Base-by-base conservation (phyloP, 2,329 filamentous ascomycete species). In the Lecanicillium sp. region DNA sequence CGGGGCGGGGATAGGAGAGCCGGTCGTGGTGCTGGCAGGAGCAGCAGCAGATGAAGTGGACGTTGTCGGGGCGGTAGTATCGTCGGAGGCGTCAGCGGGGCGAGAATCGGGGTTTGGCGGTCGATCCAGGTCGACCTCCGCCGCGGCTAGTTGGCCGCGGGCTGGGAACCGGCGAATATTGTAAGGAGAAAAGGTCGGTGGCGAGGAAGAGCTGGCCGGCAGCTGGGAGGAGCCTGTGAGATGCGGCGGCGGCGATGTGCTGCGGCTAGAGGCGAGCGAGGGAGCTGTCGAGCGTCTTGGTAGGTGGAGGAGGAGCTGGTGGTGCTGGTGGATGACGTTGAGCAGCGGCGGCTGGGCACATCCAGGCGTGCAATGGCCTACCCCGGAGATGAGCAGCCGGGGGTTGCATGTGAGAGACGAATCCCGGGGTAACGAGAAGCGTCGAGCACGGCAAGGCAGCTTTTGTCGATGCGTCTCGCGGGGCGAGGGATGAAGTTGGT, bases 71-170 rank as follows among this genome's bases (percentile, higher is more conserved):
- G 60, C 55, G 64, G 59, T 50, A 65, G 72, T 70, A 74, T 72
- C 63, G 79, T 80, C 81, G 77, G 81, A 66, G 69, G 72, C 48
- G 51, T 53, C 46, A 41, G 52, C 49, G 55, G 54, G 51, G 49
- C 47, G 53, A 50, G 54, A 57, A 50, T 49, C 54, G 47, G 58
- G 45, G 49, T 52, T 48, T 49, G 52, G 56, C 49, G 56, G 51
- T 53, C 49, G 53, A 53, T 65, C 62, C 62, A 65, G 60, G 51
- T 60, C 62, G 61, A 52, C 55, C 56, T 58, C n/a, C 50, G 59
- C 54, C 60, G 62, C 62, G 61, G 61, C 49, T 49, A 45, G 45
- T 25, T 48, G 44, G 57, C 62, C 60, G 61, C 62, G 60, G 60
- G 40, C 39, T 51, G 31, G 44, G 42, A 44, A 33, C n/a, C n/a